These are phyloP conservation scores for Hyphodiscus hymeniophilus DNA, from an alignment of 495 filamentous ascomycete species.

Conservation along the genomic window DNA sequence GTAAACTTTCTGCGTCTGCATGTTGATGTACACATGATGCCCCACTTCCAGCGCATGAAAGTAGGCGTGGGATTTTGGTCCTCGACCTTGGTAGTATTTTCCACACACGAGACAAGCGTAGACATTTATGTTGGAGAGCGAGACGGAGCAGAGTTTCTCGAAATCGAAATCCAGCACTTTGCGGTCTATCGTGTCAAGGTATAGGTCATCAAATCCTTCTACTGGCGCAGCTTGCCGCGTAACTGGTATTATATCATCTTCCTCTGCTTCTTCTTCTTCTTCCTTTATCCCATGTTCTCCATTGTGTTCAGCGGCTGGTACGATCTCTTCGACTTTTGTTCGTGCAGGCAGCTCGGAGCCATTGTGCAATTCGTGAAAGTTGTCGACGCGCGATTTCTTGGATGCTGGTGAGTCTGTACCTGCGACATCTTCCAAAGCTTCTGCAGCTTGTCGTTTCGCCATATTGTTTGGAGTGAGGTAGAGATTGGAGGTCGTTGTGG, in stretches of 20 bases:
- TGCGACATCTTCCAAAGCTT: conserved; percentile 59
- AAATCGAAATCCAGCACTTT: conserved; percentile 90
- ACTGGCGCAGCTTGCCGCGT: conserved; percentile 64
- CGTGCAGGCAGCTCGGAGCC: conserved; percentile 33
- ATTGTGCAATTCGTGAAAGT: conserved; percentile 34
- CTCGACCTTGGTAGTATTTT: conserved; percentile 93
- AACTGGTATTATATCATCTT: conserved; percentile 31
- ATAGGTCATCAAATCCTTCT: conserved; percentile 89
- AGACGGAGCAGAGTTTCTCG: conserved; percentile 94
- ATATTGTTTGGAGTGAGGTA: conserved; percentile 31
- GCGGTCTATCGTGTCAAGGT: conserved; percentile 95
- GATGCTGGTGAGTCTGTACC: conserved; percentile 58
- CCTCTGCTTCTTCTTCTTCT: conserved; percentile 33
- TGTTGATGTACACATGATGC: conserved; percentile 97
- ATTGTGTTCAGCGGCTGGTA: conserved; percentile 9
- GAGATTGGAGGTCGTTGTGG: not conserved
- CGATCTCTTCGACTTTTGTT: conserved; percentile 25
- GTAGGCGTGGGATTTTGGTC: conserved; percentile 91
- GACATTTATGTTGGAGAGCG: conserved; percentile 95
- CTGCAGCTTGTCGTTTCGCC: conserved; percentile 71
- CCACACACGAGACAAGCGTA: conserved; percentile 97
- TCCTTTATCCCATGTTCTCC: conserved; percentile 26
- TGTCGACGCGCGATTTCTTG: conserved; percentile 66
- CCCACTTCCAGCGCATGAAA: conserved; percentile 92
- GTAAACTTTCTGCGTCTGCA: conserved; percentile 90